Percentiles rank a stretch among this genome's conserved stretches.
phyloP scores from a whole-genome alignment of 768 basidiomycete species.

The Russula olivacea region DNA sequence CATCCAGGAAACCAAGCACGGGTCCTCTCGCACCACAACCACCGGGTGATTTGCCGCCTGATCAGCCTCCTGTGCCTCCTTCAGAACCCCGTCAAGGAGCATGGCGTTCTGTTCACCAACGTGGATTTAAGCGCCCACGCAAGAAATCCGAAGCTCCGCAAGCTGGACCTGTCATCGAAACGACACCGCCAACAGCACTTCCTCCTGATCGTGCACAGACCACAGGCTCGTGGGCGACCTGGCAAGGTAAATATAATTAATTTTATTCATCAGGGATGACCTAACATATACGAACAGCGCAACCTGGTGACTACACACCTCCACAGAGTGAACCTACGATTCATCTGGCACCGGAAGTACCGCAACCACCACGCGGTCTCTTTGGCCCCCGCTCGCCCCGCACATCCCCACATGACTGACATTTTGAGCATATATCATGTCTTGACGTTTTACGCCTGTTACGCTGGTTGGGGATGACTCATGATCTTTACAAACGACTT shows the following conservation, averaged over 20 bases:
- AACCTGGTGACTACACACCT: conserved; percentile 57
- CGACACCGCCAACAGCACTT: conserved; percentile 4
- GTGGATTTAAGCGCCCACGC: conserved; percentile 21
- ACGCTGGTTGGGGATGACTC: background rate
- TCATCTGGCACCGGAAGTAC: conserved; percentile 51
- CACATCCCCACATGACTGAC: conserved; percentile 16
- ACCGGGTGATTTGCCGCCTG: conserved; percentile 24
- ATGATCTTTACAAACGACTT: background rate
- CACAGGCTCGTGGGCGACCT: conserved; percentile 37
- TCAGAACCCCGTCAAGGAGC: conserved; percentile 26
- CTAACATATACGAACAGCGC: conserved; percentile 39
- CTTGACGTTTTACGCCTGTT: background rate
- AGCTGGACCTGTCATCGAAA: conserved; percentile 9
- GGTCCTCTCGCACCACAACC: conserved; percentile 29
- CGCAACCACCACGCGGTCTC: conserved; percentile 51
- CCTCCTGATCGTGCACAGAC: conserved; percentile 26
- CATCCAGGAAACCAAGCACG: conserved; percentile 37
- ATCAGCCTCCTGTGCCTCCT: conserved; percentile 26
- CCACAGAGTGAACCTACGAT: conserved; percentile 49
- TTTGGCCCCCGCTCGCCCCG: conserved; percentile 75
- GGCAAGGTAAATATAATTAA: conserved; percentile 36
- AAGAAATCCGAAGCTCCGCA: conserved; percentile 21
- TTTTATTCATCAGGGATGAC: background rate
- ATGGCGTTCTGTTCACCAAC: conserved; percentile 25
- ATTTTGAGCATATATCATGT: background rate